Base-by-base conservation (phyloP, 148 eudicot species). In the Oxyria digyna region DNA sequence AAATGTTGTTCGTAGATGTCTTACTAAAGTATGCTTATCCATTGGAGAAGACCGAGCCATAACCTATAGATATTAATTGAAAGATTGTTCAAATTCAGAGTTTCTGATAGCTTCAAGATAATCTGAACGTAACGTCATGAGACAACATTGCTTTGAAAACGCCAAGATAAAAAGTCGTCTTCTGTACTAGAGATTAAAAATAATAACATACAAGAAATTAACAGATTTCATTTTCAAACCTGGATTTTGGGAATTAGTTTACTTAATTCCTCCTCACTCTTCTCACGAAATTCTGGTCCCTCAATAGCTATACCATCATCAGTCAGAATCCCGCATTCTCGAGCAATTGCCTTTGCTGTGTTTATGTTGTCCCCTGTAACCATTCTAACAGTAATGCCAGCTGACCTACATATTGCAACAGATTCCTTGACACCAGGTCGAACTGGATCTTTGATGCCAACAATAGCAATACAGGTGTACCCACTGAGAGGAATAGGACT, bases 41-140 rank as follows among this genome's bases (percentile, higher is more conserved):
- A 89, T 74, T 45, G 96, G 93, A 26, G 93, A 89, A 71, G 93
- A 89, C 75, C 96, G 86, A 48, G 96, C 96, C 93, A 89, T 89
- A 11, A 89, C 96, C 96, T 89, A 62, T 67, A 76, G 42, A 42
- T 33, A 66, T 37, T 52, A 8, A 18, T 31, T 54, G 13, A 67
- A 37, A 63, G 21, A 42, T 27, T 24, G 20, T 3, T 63, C 42
- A 49, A 6, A 55, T 24, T 5, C 32, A 55, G n/a, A 27, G 15
- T 8, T 50, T 50, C 12, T 50, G 27, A 50, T 50, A 50, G 57
- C 57, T 9, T 55, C 17, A 27, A 27, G 63, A 13, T 55, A 55
- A 11, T 55, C 33, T 24, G 63, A 55, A 55, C 27, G 17, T 55
- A 55, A 55, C 63, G 27, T 55, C 63, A 46, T n/a, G n/a, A n/a